Base-by-base conservation (phyloP, 108 stramenopile species). In the Nannochloropsis gaditana region DNA sequence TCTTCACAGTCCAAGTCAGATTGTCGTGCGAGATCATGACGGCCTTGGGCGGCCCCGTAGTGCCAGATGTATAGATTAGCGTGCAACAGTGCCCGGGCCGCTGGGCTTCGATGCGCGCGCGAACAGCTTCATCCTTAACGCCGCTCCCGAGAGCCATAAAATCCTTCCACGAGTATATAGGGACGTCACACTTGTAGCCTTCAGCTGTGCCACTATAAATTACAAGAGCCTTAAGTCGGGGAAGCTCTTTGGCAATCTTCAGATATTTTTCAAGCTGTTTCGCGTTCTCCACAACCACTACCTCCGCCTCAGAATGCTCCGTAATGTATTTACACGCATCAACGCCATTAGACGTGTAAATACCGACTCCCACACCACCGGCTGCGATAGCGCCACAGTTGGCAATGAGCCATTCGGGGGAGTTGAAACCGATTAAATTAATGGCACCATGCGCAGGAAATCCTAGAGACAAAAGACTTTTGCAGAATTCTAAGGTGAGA, bases 11-110 rank as follows among this genome's bases (percentile, higher is more conserved):
- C 93, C 93, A 93, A 19, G 92, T 93, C 45, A 99, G 90, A 85
- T 99, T 99, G 83, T 96, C 96, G 86, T 99, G 97, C 11, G 95
- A 92, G 79, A 99, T 89, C 96, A 99, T 97, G 84, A 97, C 98
- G 80, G 97, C 98, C 91, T 99, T 99, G 45, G 98, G 98, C 9
- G 89, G 82, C 21, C 98, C 98, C 6, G 98, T 99, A 11, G 98
- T 99, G 43, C 98, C 98, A 43, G 93, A 94, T n/a, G 96, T 97
- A 87, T 97, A 98, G 9, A 97, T 97, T 84, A 97, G 94, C 41
- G 96, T 95, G 31, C 95, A 92, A 81, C 95, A 88, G 84, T 97
- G 91, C 3, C 93, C 90, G 45, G 90, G 92, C 41, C 84, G 87
- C 42, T 96, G 83, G 4, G 45, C 82, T 6, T 92, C 83, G 19